These are phyloP conservation scores for Crithidia acanthocephali DNA, from an alignment of 208 protist species.

Conservation along the genomic window DNA sequence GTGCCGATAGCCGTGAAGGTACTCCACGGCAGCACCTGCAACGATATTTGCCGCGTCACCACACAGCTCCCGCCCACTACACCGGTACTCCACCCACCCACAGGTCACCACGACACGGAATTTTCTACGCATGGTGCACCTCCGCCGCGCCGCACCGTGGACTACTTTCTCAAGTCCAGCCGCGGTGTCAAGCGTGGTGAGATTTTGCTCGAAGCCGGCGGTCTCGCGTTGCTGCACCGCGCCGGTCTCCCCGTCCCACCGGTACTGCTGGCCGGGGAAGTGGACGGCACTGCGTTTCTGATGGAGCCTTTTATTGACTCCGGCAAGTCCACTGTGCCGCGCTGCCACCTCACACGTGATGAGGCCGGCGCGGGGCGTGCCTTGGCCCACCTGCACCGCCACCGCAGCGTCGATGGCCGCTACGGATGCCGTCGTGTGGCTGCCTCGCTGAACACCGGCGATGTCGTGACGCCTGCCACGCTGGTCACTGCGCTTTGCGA, in stretches of 20 bases:
- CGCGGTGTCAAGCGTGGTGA: conserved; percentile 15
- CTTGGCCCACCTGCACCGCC: conserved; percentile 21
- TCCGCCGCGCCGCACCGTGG: not conserved
- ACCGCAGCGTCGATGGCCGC: conserved; percentile 21
- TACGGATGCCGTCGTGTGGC: conserved; percentile 23
- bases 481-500: not conserved
- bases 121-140: not conserved
- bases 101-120: too few species aligned
- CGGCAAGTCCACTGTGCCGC: not conserved
- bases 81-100: not conserved
- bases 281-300: conserved; percentile 20
- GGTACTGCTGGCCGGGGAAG: conserved; percentile 13
- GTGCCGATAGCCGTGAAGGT: not conserved
- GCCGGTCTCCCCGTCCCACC: conserved; percentile 23
- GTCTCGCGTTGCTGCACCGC: conserved; percentile 24
- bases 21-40: conserved; percentile 20
- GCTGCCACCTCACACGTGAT: not conserved
- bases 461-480: conserved; percentile 4
- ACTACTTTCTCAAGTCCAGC: conserved; percentile 38
- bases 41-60: conserved; percentile 19
- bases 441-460: conserved; percentile 13
- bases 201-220: conserved; percentile 24
- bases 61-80: not conserved
- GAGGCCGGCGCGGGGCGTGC: conserved; percentile 21
- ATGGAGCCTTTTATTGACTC: conserved; percentile 24